Conservation (phyloP, 148 eudicot genomes). For the Camellia japonica region DNA sequence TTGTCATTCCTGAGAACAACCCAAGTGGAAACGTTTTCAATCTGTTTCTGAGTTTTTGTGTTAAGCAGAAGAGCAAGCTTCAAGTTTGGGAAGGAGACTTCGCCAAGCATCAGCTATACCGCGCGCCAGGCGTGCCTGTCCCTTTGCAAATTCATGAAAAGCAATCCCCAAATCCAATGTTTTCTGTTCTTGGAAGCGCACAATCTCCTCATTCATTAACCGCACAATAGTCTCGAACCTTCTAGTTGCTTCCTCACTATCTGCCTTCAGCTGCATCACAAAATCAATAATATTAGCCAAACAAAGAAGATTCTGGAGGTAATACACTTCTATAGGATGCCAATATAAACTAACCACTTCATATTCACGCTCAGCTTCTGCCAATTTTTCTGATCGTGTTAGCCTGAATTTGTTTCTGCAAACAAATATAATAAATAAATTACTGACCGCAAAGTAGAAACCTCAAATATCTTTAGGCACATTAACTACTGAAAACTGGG, state of each 20-base stretch:
- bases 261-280: constrained; percentile 66
- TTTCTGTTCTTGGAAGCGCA: constrained; percentile 86
- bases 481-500: neutral
- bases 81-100: constrained; percentile 90
- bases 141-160: constrained; percentile 98
- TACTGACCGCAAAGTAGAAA: neutral
- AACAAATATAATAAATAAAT: constrained; percentile 1
- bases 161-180: constrained; percentile 86
- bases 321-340: constrained; percentile 3
- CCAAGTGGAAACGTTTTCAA: neutral
- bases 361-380: constrained; percentile 78
- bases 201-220: constrained; percentile 81
- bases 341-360: constrained; percentile 53
- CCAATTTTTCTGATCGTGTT: constrained; percentile 72
- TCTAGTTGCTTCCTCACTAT: constrained; percentile 78
- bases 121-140: constrained; percentile 81
- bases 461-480: neutral
- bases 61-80: constrained; percentile 68
- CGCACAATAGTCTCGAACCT: constrained; percentile 74
- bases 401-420: constrained; percentile 80
- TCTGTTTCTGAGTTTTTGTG: neutral
- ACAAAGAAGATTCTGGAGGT: constrained; percentile 1
- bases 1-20: neutral
- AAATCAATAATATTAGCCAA: constrained; percentile 17
- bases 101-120: constrained; percentile 90